Percentiles rank a stretch among this genome's conserved stretches.
Evolutionary conservation across 2,329 filamentous ascomycete species (phyloP).

Genomic region (Daldinia eschscholtzii): DNA sequence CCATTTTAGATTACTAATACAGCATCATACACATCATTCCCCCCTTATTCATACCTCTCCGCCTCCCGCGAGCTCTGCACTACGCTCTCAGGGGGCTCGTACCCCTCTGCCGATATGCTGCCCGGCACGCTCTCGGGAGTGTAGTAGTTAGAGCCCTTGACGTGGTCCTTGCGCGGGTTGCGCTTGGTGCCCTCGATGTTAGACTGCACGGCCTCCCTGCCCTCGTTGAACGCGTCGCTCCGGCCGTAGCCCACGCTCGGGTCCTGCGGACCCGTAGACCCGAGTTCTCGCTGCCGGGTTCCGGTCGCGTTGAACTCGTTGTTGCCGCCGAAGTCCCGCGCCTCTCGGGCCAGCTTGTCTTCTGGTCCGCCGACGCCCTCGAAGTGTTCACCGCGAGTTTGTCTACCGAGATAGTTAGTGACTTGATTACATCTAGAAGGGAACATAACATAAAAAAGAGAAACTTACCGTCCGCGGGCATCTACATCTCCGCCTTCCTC

Average conservation of each 20-base stretch:
- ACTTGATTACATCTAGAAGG: too few relatives aligned
- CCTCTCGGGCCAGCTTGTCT: slow-evolving; percentile 54
- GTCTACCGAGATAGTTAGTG: slow-evolving; percentile 49
- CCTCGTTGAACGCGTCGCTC: slow-evolving; percentile 52
- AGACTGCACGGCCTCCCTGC: slow-evolving; percentile 54
- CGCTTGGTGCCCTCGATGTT: slow-evolving; percentile 56
- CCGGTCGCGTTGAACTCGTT: slow-evolving; percentile 52
- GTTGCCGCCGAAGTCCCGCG: slow-evolving; percentile 52
- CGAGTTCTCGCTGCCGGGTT: slow-evolving; percentile 30
- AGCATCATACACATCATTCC: too few relatives aligned
- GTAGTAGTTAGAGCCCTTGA: slow-evolving; percentile 59
- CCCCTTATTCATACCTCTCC: slow-evolving; percentile 39
- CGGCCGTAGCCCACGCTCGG: slow-evolving; percentile 52
- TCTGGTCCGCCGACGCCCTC: slow-evolving; percentile 60
- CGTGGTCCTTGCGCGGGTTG: slow-evolving; percentile 55
- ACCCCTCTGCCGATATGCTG: slow-evolving; percentile 58
- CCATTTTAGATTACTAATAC: background rate
- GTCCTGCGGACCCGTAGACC: slow-evolving; percentile 40
- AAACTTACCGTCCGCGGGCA: slow-evolving; percentile 59
- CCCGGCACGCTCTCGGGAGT: slow-evolving; percentile 58
- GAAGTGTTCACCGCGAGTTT: slow-evolving; percentile 60
- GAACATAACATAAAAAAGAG: background rate
- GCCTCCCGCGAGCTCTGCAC: slow-evolving; percentile 53
- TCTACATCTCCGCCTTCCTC: slow-evolving; percentile 61
- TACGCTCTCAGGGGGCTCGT: slow-evolving; percentile 58